Conservation (phyloP, 805 yeast genomes). For the Metschnikowia anglica region DNA sequence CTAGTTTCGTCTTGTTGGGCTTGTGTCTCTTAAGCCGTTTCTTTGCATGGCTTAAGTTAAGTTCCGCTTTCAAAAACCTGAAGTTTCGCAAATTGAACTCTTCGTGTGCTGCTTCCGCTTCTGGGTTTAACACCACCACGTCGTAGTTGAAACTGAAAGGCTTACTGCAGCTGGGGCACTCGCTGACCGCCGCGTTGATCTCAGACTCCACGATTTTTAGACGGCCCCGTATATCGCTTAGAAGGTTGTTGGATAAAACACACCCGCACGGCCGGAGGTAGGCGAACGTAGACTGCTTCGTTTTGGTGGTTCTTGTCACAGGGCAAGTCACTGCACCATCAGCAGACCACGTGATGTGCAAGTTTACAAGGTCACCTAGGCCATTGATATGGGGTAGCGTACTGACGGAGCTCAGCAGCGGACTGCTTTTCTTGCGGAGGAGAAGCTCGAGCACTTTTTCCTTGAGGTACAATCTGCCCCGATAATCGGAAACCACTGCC, state of each 20-base stretch:
- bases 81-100: constrained; percentile 19
- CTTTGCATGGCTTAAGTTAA: constrained; percentile 29
- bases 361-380: constrained; percentile 17
- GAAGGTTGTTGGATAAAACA: constrained; percentile 28
- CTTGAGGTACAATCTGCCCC: constrained; percentile 65
- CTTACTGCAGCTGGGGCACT: constrained; percentile 35
- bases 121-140: constrained; percentile 34
- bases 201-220: constrained; percentile 8
- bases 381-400: constrained; percentile 13
- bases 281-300: constrained; percentile 21
- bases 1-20: not conserved
- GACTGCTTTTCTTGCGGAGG: constrained; percentile 32
- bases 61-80: constrained; percentile 10
- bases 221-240: constrained; percentile 21
- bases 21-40: constrained; percentile 11
- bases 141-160: constrained; percentile 27
- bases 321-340: constrained; percentile 31
- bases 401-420: not conserved
- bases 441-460: constrained; percentile 60
- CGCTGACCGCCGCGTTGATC: constrained; percentile 10
- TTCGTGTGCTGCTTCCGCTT: constrained; percentile 10
- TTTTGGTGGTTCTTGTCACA: constrained; percentile 24
- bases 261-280: constrained; percentile 43
- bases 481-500: constrained; percentile 66
- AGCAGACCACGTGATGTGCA: constrained; percentile 14